A percentile compares a stretch with the other conserved stretches of the same genome.
These are phyloP conservation scores for Pelargonium nanum DNA, from an alignment of 345 rosid genomes.

Conservation along the genomic window DNA sequence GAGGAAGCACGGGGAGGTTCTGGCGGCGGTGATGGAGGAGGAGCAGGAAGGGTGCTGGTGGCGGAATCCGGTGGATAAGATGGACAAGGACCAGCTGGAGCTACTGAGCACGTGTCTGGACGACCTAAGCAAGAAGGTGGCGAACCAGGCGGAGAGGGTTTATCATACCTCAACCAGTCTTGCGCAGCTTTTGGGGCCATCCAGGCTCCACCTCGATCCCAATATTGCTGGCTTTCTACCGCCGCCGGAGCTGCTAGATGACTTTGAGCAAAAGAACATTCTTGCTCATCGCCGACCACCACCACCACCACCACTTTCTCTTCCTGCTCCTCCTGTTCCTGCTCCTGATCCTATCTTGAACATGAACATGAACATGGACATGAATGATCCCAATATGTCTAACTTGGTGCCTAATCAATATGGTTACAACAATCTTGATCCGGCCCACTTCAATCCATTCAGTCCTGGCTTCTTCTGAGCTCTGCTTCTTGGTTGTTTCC, in stretches of 20 bases:
- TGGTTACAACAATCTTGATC: no score
- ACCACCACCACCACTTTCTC: no score
- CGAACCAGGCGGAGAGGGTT: slow-evolving; percentile 15
- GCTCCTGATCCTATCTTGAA: not conserved
- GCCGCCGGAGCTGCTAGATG: not conserved
- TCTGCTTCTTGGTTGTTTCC: no score
- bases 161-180: not conserved
- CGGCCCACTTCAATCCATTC: no score
- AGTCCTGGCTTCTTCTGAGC: no score
- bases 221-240: not conserved
- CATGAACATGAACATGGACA: no score
- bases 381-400: not conserved
- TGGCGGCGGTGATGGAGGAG: slow-evolving; percentile 17
- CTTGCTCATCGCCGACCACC: no score
- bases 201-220: not conserved
- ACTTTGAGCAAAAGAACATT: not conserved
- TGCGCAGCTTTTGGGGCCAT: not conserved
- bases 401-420: no score
- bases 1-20: slow-evolving; percentile 20
- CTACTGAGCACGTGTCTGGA: slow-evolving; percentile 21
- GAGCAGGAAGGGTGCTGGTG: slow-evolving; percentile 27
- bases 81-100: slow-evolving; percentile 17
- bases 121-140: slow-evolving; percentile 23
- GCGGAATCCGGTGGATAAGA: slow-evolving; percentile 25
- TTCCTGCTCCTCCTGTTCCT: not conserved